Percentiles rank a stretch among this genome's conserved stretches.
Conservation (phyloP, 2,329 filamentous ascomycete genomes). For the Pseudogymnoascus sp. region DNA sequence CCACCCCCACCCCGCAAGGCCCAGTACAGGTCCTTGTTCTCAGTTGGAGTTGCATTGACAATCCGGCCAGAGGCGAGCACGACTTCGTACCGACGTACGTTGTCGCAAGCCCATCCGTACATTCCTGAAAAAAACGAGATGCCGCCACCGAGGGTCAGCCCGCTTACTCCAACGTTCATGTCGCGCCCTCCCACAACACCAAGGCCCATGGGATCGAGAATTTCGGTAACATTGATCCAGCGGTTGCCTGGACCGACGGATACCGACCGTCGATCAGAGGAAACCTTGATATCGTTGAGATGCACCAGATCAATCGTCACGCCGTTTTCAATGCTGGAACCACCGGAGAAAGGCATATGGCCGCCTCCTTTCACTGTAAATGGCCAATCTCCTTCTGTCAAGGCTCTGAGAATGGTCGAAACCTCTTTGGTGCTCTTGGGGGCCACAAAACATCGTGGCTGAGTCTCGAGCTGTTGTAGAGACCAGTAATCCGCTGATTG, state of each 20-base stretch:
- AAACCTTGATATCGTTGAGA: constrained; percentile 17
- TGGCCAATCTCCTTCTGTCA: constrained; percentile 21
- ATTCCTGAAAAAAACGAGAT: constrained; percentile 17
- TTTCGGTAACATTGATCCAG: constrained; percentile 35
- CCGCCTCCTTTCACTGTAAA: constrained; percentile 54
- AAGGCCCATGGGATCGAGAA: constrained; percentile 28
- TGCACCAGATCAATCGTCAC: constrained; percentile 42
- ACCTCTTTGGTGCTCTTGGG: neutral
- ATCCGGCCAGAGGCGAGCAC: constrained; percentile 1
- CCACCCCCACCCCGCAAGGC: constrained; percentile 47
- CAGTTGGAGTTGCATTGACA: constrained; percentile 17
- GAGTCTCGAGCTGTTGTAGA: neutral
- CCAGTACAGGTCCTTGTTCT: constrained; percentile 40
- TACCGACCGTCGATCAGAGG: constrained; percentile 26
- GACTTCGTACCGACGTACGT: constrained; percentile 15
- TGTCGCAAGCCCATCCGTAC: constrained; percentile 9
- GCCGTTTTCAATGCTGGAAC: constrained; percentile 42
- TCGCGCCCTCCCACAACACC: constrained; percentile 35
- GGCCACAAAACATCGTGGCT: neutral
- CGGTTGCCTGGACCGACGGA: constrained; percentile 32
- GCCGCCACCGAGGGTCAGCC: constrained; percentile 33
- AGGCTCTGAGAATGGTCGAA: neutral
- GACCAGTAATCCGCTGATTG: neutral
- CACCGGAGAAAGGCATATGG: constrained; percentile 49
- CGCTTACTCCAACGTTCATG: constrained; percentile 34